Conservation (phyloP, 23 red algal species). For the Gracilaria domingensis region DNA sequence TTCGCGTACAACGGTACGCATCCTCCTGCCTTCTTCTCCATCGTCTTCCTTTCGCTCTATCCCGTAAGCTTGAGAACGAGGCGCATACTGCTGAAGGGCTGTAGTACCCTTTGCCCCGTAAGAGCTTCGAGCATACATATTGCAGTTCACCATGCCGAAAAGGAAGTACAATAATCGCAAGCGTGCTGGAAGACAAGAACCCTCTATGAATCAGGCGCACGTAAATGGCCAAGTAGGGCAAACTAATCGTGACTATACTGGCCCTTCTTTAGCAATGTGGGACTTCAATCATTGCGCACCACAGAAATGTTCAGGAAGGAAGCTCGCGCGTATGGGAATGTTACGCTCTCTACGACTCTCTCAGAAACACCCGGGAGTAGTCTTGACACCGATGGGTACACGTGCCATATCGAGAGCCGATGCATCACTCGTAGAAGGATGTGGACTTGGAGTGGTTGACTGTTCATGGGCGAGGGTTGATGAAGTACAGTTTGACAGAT, state of each 20-base stretch:
- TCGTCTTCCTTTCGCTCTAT: not conserved
- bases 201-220: not conserved
- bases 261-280: conserved; percentile 73
- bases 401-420: conserved; percentile 78
- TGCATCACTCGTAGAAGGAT: conserved; percentile 24
- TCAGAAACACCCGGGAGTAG: conserved; percentile 68
- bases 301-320: conserved; percentile 90
- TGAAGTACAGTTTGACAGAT: conserved; percentile 67
- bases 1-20: not conserved
- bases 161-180: not conserved
- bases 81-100: no score
- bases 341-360: conserved; percentile 54
- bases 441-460: conserved; percentile 89
- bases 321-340: conserved; percentile 72
- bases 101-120: no score
- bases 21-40: not conserved
- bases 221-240: no score
- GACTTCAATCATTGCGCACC: conserved; percentile 98
- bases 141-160: conserved; percentile 3
- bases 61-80: not conserved
- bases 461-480: conserved; percentile 98
- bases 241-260: not conserved
- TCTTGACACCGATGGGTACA: conserved; percentile 73
- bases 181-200: not conserved
- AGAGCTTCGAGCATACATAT: no score